These are phyloP conservation scores for Microcyclospora tardicrescens DNA, from an alignment of 2,329 filamentous ascomycete genomes.

Conservation along the genomic window DNA sequence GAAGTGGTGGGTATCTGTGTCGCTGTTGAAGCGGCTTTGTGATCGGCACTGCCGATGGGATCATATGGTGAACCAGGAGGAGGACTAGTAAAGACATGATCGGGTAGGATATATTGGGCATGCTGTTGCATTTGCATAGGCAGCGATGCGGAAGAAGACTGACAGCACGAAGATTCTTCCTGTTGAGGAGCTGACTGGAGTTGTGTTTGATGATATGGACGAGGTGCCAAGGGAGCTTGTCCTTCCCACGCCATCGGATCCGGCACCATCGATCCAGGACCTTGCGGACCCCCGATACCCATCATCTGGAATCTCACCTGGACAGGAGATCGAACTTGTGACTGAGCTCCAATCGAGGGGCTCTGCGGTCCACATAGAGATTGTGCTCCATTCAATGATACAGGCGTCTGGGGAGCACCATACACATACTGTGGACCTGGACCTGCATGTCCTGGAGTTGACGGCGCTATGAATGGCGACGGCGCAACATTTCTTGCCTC, in stretches of 20 bases:
- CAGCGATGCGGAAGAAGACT: slow-evolving; percentile 5
- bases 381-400: neutral
- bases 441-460: slow-evolving; percentile 8
- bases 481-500: slow-evolving; percentile 10
- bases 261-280: slow-evolving; percentile 7
- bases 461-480: slow-evolving; percentile 1
- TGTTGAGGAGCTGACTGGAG: slow-evolving; percentile 4
- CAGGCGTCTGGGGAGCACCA: slow-evolving; percentile 3
- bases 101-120: slow-evolving; percentile 2
- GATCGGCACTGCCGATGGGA: neutral
- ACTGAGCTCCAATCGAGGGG: slow-evolving; percentile 4
- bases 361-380: neutral
- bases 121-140: slow-evolving; percentile 4
- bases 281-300: slow-evolving; percentile 17
- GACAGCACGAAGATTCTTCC: slow-evolving; percentile 14
- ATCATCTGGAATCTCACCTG: slow-evolving; percentile 21
- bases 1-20: slow-evolving; percentile 1
- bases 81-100: neutral
- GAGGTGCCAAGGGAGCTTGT: slow-evolving; percentile 12
- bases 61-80: neutral
- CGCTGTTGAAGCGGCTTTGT: slow-evolving; percentile 1
- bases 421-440: slow-evolving; percentile 4
- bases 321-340: neutral
- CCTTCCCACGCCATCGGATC: slow-evolving; percentile 17
- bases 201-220: slow-evolving; percentile 8